Evolutionary conservation across 345 rosid species (phyloP).

Genomic region (Citrus unshiu): DNA sequence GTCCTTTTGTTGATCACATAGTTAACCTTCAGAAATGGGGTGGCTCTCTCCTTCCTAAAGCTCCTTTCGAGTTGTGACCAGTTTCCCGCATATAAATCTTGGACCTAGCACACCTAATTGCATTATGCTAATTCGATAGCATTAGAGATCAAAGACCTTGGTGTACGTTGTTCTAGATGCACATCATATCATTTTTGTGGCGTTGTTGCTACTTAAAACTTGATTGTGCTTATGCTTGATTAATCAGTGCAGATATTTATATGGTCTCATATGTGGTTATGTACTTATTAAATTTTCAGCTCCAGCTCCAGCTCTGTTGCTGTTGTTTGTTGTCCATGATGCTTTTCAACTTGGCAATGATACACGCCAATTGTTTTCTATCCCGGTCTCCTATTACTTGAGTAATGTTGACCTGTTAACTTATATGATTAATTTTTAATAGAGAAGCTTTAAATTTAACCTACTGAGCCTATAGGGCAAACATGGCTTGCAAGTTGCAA

Average conservation of each 20-base stretch:
- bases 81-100: neutral
- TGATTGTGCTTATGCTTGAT: neutral
- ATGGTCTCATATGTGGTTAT: neutral
- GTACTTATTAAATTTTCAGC: neutral
- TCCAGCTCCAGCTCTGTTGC: neutral
- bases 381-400: neutral
- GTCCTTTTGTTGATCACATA: neutral
- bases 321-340: neutral
- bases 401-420: neutral
- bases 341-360: neutral
- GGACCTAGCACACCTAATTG: neutral
- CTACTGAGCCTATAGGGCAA: neutral
- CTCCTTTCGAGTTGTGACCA: neutral
- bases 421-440: neutral
- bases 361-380: neutral
- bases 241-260: neutral
- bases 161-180: neutral
- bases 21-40: neutral
- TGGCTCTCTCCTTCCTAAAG: neutral
- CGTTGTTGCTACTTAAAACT: neutral
- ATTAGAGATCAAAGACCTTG: neutral
- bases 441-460: neutral
- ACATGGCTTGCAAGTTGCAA: neutral
- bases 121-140: neutral
- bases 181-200: neutral